Base-by-base conservation (phyloP, 495 filamentous ascomycete genomes). In the Podospora didyma region DNA sequence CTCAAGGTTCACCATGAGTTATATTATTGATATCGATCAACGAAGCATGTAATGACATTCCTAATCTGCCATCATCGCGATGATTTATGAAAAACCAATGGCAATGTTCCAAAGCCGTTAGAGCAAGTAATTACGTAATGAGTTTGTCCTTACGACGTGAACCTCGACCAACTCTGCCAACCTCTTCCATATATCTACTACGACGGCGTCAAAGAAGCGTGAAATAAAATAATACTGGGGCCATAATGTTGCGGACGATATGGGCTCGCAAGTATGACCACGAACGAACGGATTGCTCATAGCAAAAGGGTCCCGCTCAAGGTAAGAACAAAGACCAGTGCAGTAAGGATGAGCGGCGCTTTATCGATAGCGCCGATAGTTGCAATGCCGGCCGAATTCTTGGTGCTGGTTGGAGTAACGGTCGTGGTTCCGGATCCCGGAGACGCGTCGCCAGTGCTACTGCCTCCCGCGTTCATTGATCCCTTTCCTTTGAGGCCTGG, bases 401-500 rank as follows among this genome's bases (percentile, higher is more conserved):
- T 62, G 56, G 56, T 67, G 31, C 42, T 46, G 16, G 60, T 57
- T 3, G 60, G 47, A 16, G 65, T 58, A 60, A 75, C 66, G 21
- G 75, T 78, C 5, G 72, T 73, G 7, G 72, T 62, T 48, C 84
- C 87, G 48, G 85, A 85, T 53, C 84, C 86, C 17, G 85, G 72
- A n/a, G 77, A 67, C 44, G 86, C 86, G 54, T 84, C 86, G 31
- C 79, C 76, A 16, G 79, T 82, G 61, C 83, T 86, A 57, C 72
- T 69, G 34, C 69, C 70, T 46, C 83, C 87, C 2, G 85, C 79
- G 53, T 85, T 80, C 76, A 92, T 88, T 53, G 86, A 89, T 37
- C 91, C 90, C 31, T 73, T 56, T 11, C 91, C 91, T 6, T 68
- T 70, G 46, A 96, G 86, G 56, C 91, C 91, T 0, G 79, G 78